These are phyloP conservation scores for Cryptosporidium parvum DNA, from an alignment of 169 alveolate genomes.

Conservation along the genomic window DNA sequence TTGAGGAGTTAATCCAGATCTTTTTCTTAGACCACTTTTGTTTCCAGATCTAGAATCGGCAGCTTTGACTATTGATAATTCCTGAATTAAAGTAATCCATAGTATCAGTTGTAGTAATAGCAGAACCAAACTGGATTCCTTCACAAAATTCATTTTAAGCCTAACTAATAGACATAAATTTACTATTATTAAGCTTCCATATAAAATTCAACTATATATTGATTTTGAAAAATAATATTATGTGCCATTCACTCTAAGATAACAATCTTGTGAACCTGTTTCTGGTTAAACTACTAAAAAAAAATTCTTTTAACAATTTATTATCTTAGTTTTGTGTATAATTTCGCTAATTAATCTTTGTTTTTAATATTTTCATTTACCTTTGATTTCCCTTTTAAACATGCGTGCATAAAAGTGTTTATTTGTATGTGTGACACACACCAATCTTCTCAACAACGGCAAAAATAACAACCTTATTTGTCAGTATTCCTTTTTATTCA, in stretches of 20 bases:
- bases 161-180: not conserved
- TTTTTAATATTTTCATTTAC: not conserved
- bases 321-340: not conserved
- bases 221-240: not conserved
- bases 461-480: not conserved
- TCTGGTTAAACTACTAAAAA: too few relatives aligned
- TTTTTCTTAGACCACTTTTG: constrained; percentile 37
- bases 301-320: too few relatives aligned
- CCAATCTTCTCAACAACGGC: not conserved
- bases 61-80: not conserved
- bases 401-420: constrained; percentile 10
- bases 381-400: not conserved
- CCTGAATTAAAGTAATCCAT: not conserved
- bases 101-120: not conserved
- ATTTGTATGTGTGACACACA: constrained; percentile 18
- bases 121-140: not conserved
- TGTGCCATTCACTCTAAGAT: not conserved
- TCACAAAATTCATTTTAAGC: constrained; percentile 4
- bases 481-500: not conserved
- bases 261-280: not conserved
- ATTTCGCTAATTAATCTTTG: not conserved
- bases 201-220: not conserved
- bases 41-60: not conserved
- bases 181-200: not conserved
- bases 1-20: constrained; percentile 36